These are phyloP conservation scores for Arthrobotrys entomopaga DNA, from an alignment of 2,329 filamentous ascomycete species.

Conservation along the genomic window DNA sequence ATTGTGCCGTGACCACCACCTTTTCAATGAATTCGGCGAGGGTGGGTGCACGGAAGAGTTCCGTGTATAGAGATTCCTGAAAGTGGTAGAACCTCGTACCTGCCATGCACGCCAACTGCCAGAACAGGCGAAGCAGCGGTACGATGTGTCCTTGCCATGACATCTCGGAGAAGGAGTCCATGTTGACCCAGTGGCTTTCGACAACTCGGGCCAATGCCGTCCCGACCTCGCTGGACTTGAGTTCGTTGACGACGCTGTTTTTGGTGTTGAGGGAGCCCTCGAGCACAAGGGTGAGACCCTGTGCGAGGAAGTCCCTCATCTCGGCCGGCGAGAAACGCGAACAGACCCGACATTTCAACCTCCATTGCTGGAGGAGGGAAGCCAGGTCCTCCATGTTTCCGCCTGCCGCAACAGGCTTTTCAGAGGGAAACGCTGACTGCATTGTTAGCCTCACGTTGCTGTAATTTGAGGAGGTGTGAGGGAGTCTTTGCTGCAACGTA, in stretches of 20 bases:
- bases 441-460: too few species aligned
- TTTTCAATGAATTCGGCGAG: slow-evolving; percentile 9
- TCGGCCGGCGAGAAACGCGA: not conserved
- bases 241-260: not conserved
- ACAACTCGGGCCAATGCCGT: not conserved
- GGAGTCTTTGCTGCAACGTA: too few species aligned
- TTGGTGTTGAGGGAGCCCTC: slow-evolving; percentile 16
- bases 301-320: slow-evolving; percentile 11
- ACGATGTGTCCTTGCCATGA: slow-evolving; percentile 18
- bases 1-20: not conserved
- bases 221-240: not conserved
- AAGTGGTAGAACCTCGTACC: slow-evolving; percentile 11
- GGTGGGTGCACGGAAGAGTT: not conserved
- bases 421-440: too few species aligned
- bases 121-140: slow-evolving; percentile 18
- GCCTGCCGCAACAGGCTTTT: not conserved
- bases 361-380: not conserved
- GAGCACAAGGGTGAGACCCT: slow-evolving; percentile 2
- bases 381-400: not conserved
- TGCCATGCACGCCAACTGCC: slow-evolving; percentile 8
- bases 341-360: not conserved
- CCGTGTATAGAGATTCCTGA: not conserved
- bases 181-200: slow-evolving; percentile 21
- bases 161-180: slow-evolving; percentile 4
- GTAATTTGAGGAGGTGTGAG: too few species aligned